Evolutionary conservation across 1,284 basidiomycete genomes (phyloP).

Genomic region (Trichosporon sp.): DNA sequence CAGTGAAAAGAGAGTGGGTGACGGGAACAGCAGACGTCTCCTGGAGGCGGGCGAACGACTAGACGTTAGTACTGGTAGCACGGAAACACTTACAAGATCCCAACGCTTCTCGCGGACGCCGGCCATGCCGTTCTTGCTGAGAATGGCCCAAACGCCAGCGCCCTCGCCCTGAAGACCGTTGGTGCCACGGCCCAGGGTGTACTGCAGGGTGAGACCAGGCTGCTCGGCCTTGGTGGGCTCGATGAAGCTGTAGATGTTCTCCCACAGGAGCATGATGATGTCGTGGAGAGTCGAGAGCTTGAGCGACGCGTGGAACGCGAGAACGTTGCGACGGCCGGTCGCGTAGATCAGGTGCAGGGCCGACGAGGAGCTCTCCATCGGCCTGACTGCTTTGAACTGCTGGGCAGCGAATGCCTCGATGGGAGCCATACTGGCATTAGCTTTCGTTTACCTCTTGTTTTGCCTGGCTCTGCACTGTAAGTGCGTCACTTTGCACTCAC

Average conservation of each 20-base stretch:
- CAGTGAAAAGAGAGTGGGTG: slow-evolving; percentile 65
- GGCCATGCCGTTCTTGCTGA: slow-evolving; percentile 70
- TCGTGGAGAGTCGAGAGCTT: slow-evolving; percentile 77
- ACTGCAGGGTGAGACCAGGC: slow-evolving; percentile 58
- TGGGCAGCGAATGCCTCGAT: slow-evolving; percentile 20
- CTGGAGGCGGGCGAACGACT: slow-evolving; percentile 45
- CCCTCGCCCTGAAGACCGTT: slow-evolving; percentile 48
- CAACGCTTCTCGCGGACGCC: slow-evolving; percentile 67
- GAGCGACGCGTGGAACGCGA: slow-evolving; percentile 72
- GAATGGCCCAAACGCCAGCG: slow-evolving; percentile 75
- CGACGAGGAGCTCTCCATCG: slow-evolving; percentile 36
- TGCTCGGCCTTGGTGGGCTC: slow-evolving; percentile 66
- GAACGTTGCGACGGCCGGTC: slow-evolving; percentile 70
- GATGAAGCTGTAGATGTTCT: slow-evolving; percentile 59
- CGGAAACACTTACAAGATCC: slow-evolving; percentile 68
- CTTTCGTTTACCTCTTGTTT: too few relatives aligned
- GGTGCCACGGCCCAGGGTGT: slow-evolving; percentile 61
- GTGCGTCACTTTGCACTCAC: slow-evolving; percentile 35
- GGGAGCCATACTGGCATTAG: slow-evolving; percentile 25
- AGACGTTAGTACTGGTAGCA: neutral
- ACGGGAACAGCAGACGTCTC: slow-evolving; percentile 38
- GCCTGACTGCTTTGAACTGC: slow-evolving; percentile 36
- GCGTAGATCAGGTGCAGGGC: slow-evolving; percentile 68
- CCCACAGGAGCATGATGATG: slow-evolving; percentile 56
- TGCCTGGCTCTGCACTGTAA: neutral